Conservation (phyloP, 2,329 filamentous ascomycete species). For the Xylaria polymorpha region DNA sequence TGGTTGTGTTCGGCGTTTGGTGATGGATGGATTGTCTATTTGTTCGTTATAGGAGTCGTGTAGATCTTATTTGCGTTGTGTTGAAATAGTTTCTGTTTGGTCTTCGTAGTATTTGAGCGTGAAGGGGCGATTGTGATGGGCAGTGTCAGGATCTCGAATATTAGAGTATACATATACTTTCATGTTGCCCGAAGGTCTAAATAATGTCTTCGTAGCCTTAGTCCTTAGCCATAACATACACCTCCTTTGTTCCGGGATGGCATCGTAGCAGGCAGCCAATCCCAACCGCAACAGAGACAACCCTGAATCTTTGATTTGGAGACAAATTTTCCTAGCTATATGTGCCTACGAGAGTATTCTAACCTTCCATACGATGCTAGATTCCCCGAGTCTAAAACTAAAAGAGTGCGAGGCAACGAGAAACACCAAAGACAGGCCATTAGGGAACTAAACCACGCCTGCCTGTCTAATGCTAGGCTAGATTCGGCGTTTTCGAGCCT, state of each 20-base stretch:
- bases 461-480: neutral
- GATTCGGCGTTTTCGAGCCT: neutral
- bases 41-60: neutral
- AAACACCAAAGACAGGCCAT: neutral
- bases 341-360: neutral
- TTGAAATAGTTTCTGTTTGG: neutral
- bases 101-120: neutral
- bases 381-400: neutral
- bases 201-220: too few relatives aligned
- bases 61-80: neutral
- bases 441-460: neutral
- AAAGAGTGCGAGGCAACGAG: neutral
- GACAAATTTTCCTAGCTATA: neutral
- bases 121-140: neutral
- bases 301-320: neutral
- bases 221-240: too few relatives aligned
- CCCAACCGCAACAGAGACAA: neutral
- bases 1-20: neutral
- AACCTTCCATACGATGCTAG: neutral
- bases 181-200: too few relatives aligned
- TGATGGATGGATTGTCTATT: neutral
- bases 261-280: too few relatives aligned
- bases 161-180: too few relatives aligned
- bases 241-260: too few relatives aligned
- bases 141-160: neutral